Evolutionary conservation across 306 rosid genomes (phyloP).

Genomic region (Quercus gilva): DNA sequence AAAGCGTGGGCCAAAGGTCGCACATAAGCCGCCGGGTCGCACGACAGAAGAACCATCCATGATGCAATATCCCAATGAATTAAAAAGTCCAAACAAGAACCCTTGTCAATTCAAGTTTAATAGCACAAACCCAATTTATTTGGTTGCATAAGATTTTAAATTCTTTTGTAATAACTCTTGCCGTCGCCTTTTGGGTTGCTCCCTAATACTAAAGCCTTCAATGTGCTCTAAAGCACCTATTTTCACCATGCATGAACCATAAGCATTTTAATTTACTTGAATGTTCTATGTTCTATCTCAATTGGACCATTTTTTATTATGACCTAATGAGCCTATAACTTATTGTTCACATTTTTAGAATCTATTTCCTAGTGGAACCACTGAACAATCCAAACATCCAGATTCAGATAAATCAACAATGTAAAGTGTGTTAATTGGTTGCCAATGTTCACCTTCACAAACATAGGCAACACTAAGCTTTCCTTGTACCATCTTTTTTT

Average conservation of each 20-base stretch:
- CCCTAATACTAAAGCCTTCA: neutral
- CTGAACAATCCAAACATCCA: neutral
- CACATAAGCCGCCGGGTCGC: too few species aligned
- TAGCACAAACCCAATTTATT: neutral
- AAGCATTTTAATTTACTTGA: neutral
- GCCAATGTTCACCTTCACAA: neutral
- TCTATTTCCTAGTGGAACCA: neutral
- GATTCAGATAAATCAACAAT: neutral
- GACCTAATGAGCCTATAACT: neutral
- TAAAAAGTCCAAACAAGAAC: neutral
- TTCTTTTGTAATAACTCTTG: neutral
- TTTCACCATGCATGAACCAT: neutral
- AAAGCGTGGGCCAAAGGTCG: too few species aligned
- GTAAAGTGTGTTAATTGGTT: neutral
- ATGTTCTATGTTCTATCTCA: neutral
- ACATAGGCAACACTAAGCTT: neutral
- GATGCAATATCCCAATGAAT: neutral
- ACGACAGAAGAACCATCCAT: too few species aligned
- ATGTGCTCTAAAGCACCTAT: neutral
- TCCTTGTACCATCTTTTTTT: neutral
- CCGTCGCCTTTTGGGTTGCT: neutral
- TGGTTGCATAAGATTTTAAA: neutral
- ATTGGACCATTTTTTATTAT: neutral
- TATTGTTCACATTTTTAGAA: neutral
- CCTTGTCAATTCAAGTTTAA: neutral